These are phyloP conservation scores for Podosphaera aphanis DNA, from an alignment of 2,329 filamentous ascomycete genomes.

Conservation along the genomic window DNA sequence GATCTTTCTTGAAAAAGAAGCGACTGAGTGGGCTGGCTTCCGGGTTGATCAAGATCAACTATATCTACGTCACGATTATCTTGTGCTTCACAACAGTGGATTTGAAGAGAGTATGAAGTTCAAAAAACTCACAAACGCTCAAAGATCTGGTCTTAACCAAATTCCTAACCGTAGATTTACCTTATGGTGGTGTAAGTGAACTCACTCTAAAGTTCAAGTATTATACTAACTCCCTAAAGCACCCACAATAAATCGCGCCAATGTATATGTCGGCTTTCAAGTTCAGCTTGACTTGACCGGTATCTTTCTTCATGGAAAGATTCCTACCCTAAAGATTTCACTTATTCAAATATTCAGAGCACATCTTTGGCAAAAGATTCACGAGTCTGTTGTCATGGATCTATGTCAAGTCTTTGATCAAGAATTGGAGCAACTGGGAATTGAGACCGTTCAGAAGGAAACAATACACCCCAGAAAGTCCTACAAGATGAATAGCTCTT, in stretches of 20 bases:
- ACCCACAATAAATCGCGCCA: constrained; percentile 76
- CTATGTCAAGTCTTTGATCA: constrained; percentile 96
- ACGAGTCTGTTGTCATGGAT: constrained; percentile 97
- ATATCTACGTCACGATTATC: constrained; percentile 25
- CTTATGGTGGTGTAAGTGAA: constrained; percentile 55
- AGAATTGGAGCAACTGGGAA: constrained; percentile 81
- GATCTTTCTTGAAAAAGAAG: constrained; percentile 20
- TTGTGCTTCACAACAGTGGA: constrained; percentile 22
- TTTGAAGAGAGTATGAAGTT: constrained; percentile 60
- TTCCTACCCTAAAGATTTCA: constrained; percentile 91
- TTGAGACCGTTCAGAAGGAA: constrained; percentile 96
- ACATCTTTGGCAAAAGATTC: constrained; percentile 99
- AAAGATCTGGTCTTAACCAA: constrained; percentile 88
- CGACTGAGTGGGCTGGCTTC: constrained; percentile 26
- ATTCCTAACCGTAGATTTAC: constrained; percentile 98
- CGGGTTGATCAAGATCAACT: constrained; percentile 26
- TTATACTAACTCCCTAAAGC: not conserved
- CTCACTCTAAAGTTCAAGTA: not conserved
- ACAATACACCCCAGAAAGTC: constrained; percentile 97
- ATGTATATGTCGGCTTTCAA: constrained; percentile 98
- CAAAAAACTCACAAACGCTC: constrained; percentile 95
- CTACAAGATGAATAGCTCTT: constrained; percentile 99
- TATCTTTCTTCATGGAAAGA: constrained; percentile 98
- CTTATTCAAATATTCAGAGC: constrained; percentile 98
- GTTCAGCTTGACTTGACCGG: constrained; percentile 93